Base-by-base conservation (phyloP, 1,139 yeast genomes). In the Yamadazyma oceani region DNA sequence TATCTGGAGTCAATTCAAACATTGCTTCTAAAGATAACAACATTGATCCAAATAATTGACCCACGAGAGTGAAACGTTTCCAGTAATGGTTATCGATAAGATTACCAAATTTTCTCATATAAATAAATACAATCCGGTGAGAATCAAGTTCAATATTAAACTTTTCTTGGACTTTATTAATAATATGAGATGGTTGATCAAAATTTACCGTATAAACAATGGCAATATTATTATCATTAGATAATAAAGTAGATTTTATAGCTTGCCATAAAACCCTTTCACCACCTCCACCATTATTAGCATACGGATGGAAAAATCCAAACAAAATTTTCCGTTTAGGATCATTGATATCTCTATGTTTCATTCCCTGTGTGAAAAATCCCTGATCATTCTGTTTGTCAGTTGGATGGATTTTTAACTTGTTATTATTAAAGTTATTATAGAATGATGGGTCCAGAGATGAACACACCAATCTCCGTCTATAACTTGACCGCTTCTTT, bases 241-340 rank as follows among this genome's bases (percentile, higher is more conserved):
- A 65, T 9, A 60, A 51, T 43, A 90, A 66, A 0, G 96, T 86
- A 17, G 84, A 74, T 48, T 78, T 73, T 5, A 92, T 87, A 0
- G 97, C 96, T 40, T 87, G 89, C 98, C 98, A 94, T 32, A 94
- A 69, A 0, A 94, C 98, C 36, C 95, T 76, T 59, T 94, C 99
- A 17, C 99, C 99, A 27, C 99, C 99, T 14, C 98, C 98, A 27
- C 96, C 96, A 33, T 96, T 94, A 57, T 87, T 87, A 46, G 97
- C 90, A 51, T 84, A 86, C 0, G 98, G 98, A 61, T 94, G 99
- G 68, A 92, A 89, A 55, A 86, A 90, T 5, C 97, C 99, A 53
- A 69, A 84, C 14, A 87, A 57, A 14, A 68, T 46, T 35, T 57
- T 66, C 31, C 84, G 61, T 28, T 50, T 55, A 5, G 64, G 62